A percentile compares a stretch with the other conserved stretches of the same genome.
phyloP scores from a whole-genome alignment of 805 yeast genomes.

The Cyberlindnera maritima region DNA sequence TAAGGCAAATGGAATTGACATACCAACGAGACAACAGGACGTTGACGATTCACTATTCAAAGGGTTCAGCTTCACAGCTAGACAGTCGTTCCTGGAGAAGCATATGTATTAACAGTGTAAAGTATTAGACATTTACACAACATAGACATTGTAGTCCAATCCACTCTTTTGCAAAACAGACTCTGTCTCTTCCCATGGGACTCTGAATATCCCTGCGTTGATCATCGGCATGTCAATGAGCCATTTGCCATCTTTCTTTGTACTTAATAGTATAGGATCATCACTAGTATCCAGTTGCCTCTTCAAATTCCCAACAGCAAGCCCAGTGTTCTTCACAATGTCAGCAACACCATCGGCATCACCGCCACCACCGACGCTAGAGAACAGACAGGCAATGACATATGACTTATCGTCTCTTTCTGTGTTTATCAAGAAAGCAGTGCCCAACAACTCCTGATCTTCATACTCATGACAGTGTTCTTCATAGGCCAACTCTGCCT shows the following conservation, averaged over 20 bases:
- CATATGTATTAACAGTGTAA: constrained; percentile 4
- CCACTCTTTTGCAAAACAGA: constrained; percentile 37
- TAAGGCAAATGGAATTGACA: neutral
- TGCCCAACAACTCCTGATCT: constrained; percentile 48
- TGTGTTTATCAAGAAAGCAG: constrained; percentile 43
- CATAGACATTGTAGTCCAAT: constrained; percentile 45
- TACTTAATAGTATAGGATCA: neutral
- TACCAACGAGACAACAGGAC: neutral
- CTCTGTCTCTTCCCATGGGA: constrained; percentile 77
- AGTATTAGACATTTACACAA: constrained; percentile 22
- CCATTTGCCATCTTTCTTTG: constrained; percentile 13
- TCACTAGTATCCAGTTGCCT: constrained; percentile 31
- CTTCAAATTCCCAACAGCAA: constrained; percentile 46
- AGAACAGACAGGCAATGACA: constrained; percentile 64
- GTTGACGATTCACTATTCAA: constrained; percentile 31
- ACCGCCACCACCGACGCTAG: constrained; percentile 53
- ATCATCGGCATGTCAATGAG: constrained; percentile 68
- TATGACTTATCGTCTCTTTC: constrained; percentile 30
- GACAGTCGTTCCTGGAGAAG: constrained; percentile 34
- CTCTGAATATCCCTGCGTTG: constrained; percentile 76
- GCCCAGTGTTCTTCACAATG: constrained; percentile 50
- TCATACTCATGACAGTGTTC: constrained; percentile 23
- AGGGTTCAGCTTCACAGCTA: constrained; percentile 46
- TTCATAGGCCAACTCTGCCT: constrained; percentile 49
- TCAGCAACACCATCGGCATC: constrained; percentile 39